These are phyloP conservation scores for Spiraea crenata DNA, from an alignment of 331 rosid genomes.

Conservation along the genomic window DNA sequence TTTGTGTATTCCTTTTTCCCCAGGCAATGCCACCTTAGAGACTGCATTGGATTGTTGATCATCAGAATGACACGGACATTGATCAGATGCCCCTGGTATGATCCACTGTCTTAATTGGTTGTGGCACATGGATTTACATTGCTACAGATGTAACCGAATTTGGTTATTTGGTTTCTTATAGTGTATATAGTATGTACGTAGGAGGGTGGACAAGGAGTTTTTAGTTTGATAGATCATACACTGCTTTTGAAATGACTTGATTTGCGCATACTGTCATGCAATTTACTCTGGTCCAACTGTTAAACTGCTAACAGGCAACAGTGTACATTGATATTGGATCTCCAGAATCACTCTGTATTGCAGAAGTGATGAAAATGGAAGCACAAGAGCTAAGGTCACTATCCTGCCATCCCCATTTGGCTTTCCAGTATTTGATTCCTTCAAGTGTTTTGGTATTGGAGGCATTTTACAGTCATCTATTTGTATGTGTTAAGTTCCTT, in stretches of 20 bases:
- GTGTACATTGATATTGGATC: slow-evolving; percentile 53
- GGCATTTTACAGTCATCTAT: slow-evolving; percentile 2
- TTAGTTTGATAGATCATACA: neutral
- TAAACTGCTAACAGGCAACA: slow-evolving; percentile 49
- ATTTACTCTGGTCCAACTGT: slow-evolving; percentile 26
- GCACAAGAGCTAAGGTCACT: slow-evolving; percentile 60
- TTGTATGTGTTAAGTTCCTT: slow-evolving; percentile 8
- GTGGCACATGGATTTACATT: neutral
- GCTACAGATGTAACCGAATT: neutral
- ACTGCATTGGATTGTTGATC: slow-evolving; percentile 75
- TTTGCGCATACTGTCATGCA: neutral
- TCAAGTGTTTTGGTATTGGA: neutral
- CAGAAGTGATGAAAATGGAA: slow-evolving; percentile 62
- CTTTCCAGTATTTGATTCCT: neutral
- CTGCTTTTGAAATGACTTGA: neutral
- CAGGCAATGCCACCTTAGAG: slow-evolving; percentile 65
- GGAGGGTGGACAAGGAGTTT: neutral
- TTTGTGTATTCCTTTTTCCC: slow-evolving; percentile 10
- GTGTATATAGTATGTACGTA: neutral
- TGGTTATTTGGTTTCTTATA: neutral
- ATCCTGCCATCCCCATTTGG: neutral
- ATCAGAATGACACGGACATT: slow-evolving; percentile 67
- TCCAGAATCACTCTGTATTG: slow-evolving; percentile 44
- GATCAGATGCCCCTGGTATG: slow-evolving; percentile 77
- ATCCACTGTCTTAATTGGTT: slow-evolving; percentile 9